Percentiles rank a stretch among this genome's conserved stretches.
phyloP scores from a whole-genome alignment of 2,329 filamentous ascomycete genomes.

The Neofusicoccum ribis region DNA sequence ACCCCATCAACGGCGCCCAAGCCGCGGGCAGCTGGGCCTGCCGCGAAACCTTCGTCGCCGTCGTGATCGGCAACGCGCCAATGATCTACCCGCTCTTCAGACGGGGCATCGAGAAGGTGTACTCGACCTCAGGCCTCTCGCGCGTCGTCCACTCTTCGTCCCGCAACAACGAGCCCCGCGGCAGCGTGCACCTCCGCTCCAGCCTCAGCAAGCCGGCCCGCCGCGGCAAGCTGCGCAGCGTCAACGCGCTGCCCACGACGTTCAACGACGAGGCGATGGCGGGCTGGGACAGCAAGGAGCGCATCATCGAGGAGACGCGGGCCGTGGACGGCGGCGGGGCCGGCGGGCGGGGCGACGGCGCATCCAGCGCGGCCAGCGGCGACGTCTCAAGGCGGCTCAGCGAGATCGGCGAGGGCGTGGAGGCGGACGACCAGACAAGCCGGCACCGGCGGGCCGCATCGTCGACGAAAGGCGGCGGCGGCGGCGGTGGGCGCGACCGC shows the following conservation, averaged over 20 bases:
- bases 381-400: not conserved
- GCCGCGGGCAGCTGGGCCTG: constrained; percentile 48
- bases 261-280: not conserved
- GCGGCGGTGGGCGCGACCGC: too few relatives aligned
- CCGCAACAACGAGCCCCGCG: not conserved
- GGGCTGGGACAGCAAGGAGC: not conserved
- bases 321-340: not conserved
- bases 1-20: constrained; percentile 42
- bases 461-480: too few relatives aligned
- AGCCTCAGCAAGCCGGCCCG: not conserved
- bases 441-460: not conserved
- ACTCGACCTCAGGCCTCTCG: not conserved
- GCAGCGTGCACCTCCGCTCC: not conserved
- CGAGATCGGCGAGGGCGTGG: not conserved
- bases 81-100: constrained; percentile 34
- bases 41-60: constrained; percentile 49
- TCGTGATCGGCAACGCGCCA: constrained; percentile 46
- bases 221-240: not conserved
- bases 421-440: not conserved
- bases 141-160: not conserved
- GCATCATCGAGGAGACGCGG: not conserved
- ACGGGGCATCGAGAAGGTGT: not conserved
- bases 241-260: not conserved
- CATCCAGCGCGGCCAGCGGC: not conserved
- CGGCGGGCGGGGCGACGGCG: not conserved